These are phyloP conservation scores for Ophiostoma piceae DNA, from an alignment of 2,329 filamentous ascomycete genomes.

Conservation along the genomic window DNA sequence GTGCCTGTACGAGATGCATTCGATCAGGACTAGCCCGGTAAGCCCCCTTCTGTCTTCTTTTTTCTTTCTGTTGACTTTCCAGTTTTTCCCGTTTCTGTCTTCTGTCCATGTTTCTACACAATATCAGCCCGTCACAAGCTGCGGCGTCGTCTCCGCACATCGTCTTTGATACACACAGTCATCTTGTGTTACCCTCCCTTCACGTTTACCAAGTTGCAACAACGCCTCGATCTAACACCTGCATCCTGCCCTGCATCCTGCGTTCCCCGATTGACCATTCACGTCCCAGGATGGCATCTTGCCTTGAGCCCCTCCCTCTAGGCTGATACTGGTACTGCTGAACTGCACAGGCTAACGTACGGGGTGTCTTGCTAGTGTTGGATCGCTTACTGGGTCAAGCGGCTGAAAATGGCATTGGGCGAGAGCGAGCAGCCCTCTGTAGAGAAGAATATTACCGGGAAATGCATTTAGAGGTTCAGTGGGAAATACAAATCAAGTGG, in stretches of 20 bases:
- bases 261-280: no score
- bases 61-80: constrained; percentile 1
- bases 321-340: background rate
- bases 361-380: background rate
- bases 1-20: background rate
- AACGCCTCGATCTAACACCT: background rate
- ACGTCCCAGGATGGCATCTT: no score
- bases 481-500: background rate
- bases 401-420: background rate
- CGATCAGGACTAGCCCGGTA: background rate
- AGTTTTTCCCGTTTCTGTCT: background rate
- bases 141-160: background rate
- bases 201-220: background rate
- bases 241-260: no score
- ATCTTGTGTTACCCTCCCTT: background rate
- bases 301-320: no score
- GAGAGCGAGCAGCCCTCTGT: background rate
- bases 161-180: background rate
- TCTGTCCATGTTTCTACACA: background rate
- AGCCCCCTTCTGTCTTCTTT: background rate
- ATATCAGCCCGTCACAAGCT: background rate
- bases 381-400: background rate
- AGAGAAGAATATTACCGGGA: no score
- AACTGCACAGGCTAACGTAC: background rate
- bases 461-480: background rate